Evolutionary conservation across 2,329 filamentous ascomycete genomes (phyloP).

Genomic region (Fusarium goolgardi): DNA sequence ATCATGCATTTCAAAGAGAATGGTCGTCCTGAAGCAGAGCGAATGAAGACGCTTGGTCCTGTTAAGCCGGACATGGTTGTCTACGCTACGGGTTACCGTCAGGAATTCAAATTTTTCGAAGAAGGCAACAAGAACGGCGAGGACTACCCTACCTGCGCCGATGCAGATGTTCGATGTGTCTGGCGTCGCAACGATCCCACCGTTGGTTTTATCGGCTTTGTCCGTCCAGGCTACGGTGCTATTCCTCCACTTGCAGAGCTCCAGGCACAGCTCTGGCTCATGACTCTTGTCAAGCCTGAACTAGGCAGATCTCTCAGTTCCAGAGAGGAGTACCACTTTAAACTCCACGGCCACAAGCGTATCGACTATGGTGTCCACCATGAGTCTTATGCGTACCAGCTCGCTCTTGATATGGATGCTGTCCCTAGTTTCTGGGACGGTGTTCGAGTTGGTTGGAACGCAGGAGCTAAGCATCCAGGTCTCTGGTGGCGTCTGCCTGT

Average conservation of each 20-base stretch:
- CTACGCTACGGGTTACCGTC: neutral
- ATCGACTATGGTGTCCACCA: neutral
- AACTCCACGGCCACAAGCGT: neutral
- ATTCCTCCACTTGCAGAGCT: neutral
- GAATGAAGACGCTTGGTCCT: slow-evolving; percentile 41
- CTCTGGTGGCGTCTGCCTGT: neutral
- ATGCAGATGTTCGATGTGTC: neutral
- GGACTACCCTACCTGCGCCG: neutral
- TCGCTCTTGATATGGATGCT: neutral
- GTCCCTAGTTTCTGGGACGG: neutral
- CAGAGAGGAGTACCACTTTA: neutral
- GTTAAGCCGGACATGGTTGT: neutral
- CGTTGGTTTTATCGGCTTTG: neutral
- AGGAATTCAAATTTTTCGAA: neutral
- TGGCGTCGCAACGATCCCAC: neutral
- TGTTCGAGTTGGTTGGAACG: neutral
- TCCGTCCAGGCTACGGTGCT: neutral
- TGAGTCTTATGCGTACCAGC: neutral
- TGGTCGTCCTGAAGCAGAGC: slow-evolving; percentile 47
- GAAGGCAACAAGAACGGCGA: neutral
- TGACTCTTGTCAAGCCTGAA: slow-evolving; percentile 4
- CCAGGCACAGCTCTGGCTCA: slow-evolving; percentile 56
- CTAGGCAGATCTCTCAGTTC: neutral
- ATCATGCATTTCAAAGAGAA: slow-evolving; percentile 50
- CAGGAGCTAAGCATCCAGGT: neutral